Evolutionary conservation across 176 grass and related monocot genomes (phyloP), one percentile per base, ranked within the genome.

Genomic region (Miscanthus lutarioriparius): DNA sequence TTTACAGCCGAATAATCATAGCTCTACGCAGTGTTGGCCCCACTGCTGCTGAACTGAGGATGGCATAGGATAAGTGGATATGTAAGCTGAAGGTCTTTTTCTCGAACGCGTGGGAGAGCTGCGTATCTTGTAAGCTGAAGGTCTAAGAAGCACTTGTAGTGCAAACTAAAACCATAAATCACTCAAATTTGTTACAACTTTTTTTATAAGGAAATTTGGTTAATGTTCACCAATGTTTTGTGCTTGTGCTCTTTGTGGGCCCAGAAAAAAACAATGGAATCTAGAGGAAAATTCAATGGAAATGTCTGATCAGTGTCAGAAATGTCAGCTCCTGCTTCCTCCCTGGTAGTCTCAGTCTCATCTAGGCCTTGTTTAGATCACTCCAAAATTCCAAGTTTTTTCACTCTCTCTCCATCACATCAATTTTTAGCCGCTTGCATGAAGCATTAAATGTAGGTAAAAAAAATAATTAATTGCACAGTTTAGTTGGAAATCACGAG

Each of bases 1-100:
- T 86, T 72, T 30, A 66, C 54, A 78, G 67, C 59, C 51, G 80
- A 51, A 61, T 85, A 27, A 82, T 65, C 54, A 82, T 73, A 15
- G 23, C 33, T 71, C 36, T 67, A 20, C 10, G 49, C n/a, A 63
- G 32, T 59, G 23, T 75, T 54, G 71, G 36, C 17, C 63, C 79
- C 22, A 44, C 78, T 87, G 26, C 8, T 35, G 33, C 11, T 67
- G 68, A 9, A 33, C 8, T 11, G 54, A 59, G 22, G 22, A 23
- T 59, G 54, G 9, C 8, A 59, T 59, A 59, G 54, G 54, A 58
- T 58, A 58, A 3, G 8, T 9, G 54, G 54, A 58, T 58, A 58
- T 8, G 8, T 9, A 9, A 10, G 22, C 54, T 59, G 19, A 20
- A 53, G 48, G 0, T n/a, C 4, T n/a, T 59, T 59, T 59, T n/a